These are phyloP conservation scores for Colletotrichum cordylinicola DNA, from an alignment of 2,329 filamentous ascomycete species.

Conservation along the genomic window DNA sequence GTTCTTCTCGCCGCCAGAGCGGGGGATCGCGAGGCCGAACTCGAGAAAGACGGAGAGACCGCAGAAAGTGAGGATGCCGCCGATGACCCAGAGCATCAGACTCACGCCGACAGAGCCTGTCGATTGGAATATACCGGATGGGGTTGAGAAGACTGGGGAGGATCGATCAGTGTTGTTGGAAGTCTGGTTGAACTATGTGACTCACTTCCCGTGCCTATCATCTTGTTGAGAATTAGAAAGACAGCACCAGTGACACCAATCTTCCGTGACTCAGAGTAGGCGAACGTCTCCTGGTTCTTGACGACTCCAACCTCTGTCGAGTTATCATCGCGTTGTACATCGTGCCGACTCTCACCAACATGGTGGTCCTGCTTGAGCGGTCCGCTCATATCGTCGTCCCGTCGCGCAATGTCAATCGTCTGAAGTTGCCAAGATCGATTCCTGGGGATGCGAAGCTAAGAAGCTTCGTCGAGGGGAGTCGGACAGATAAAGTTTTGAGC, in stretches of 20 bases:
- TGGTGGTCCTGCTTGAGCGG: conserved; percentile 5
- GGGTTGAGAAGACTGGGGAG: conserved; percentile 47
- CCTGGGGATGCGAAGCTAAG: not conserved
- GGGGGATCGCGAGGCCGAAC: conserved; percentile 66
- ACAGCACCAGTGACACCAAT: conserved; percentile 58
- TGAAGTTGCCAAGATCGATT: not conserved
- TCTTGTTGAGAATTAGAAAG: conserved; percentile 63
- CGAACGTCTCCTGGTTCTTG: conserved; percentile 35
- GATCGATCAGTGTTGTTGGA: not conserved
- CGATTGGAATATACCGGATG: conserved; percentile 55
- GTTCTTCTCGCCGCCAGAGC: conserved; percentile 70
- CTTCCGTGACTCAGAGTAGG: conserved; percentile 48
- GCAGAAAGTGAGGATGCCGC: conserved; percentile 59
- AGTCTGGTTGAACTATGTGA: not conserved
- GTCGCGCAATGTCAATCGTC: not conserved
- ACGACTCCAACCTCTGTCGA: not conserved
- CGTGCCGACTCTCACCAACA: not conserved
- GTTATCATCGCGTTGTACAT: not conserved
- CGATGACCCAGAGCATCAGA: conserved; percentile 36
- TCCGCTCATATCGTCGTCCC: not conserved
- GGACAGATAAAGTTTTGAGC: not conserved
- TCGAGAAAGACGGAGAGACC: conserved; percentile 68
- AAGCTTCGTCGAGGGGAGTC: not conserved
- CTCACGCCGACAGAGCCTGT: conserved; percentile 57
- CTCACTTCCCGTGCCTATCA: conserved; percentile 64